Conservation (phyloP, 148 eudicot genomes). For the Arbutus unedo region DNA sequence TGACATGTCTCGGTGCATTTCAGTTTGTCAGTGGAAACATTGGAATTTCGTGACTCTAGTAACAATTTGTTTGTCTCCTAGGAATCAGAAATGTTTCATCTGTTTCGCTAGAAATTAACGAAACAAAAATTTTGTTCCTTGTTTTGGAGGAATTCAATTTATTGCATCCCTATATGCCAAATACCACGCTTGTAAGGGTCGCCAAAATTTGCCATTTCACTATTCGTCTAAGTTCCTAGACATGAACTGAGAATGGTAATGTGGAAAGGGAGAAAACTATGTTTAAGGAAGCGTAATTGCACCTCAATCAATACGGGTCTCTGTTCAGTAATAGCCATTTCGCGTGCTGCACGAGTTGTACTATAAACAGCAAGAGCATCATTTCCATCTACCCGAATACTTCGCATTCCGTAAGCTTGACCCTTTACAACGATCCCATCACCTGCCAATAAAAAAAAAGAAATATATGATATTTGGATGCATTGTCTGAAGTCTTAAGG, state of each 20-base stretch:
- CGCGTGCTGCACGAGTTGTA: slow-evolving; percentile 61
- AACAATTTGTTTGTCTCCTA: background rate
- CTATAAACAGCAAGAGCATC: slow-evolving; percentile 85
- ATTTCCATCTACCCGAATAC: slow-evolving; percentile 86
- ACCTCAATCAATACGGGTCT: slow-evolving; percentile 85
- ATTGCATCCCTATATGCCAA: background rate
- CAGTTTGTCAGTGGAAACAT: background rate
- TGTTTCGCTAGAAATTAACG: background rate
- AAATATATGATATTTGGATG: background rate
- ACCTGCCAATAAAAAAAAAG: slow-evolving; percentile 36
- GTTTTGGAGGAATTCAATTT: background rate
- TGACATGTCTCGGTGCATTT: background rate
- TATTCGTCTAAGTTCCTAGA: background rate
- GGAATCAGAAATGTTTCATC: background rate
- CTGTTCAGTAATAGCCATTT: slow-evolving; percentile 61
- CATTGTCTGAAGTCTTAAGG: background rate
- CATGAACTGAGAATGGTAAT: background rate
- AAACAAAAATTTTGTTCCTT: background rate
- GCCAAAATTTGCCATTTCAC: background rate
- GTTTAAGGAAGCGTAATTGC: background rate
- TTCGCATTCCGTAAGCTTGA: slow-evolving; percentile 75
- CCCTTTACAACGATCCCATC: slow-evolving; percentile 88
- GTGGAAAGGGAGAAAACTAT: background rate
- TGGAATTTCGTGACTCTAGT: background rate
- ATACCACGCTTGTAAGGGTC: background rate